Base-by-base conservation (phyloP, 140 eudicot genomes). In the Senecio squalidus region DNA sequence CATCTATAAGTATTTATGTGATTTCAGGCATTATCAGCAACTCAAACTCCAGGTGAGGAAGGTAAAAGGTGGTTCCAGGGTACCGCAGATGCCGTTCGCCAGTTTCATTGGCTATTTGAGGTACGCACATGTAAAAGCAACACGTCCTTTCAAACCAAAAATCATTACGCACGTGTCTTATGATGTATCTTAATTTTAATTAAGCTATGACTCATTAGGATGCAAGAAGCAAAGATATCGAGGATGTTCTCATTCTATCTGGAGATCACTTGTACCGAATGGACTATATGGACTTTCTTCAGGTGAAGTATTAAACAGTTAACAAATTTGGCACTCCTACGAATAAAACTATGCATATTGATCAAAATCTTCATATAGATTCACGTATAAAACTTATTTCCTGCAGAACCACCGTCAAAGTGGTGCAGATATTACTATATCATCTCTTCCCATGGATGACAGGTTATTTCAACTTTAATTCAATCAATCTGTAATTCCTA, bases 1-100 rank as follows among this genome's bases (percentile, higher is more conserved):
- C 52, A 45, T 45, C n/a, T n/a, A n/a, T n/a, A n/a, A 29, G 23
- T 58, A 10, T 43, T 14, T 21, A 44, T 44, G 49, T 52, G 60
- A 67, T 31, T 50, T 53, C 67, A 92, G 98, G 95, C 79, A 64
- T 72, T 92, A 29, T 92, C 98, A 31, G 98, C 98, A 70, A 92
- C 98, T 48, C 98, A 92, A 71, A 92, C 98, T 67, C 93, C 96
- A 16, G 98, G 98, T 0, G 95, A 67, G 75, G 73, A 77, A 33
- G 99, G 96, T 51, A 88, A 93, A 63, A 82, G 55, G 68, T 93
- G 99, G 96, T 88, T 93, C 64, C 96, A 93, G 58, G 99, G 99
- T 63, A 84, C 99, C 8, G 96, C 99, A 43, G 99, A 93, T 68
- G 99, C 99, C 9, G 99, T 93, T 39, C 74, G 99, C 55, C 99